phyloP scores from a whole-genome alignment of 148 eudicot genomes.

The Drosera capensis region DNA sequence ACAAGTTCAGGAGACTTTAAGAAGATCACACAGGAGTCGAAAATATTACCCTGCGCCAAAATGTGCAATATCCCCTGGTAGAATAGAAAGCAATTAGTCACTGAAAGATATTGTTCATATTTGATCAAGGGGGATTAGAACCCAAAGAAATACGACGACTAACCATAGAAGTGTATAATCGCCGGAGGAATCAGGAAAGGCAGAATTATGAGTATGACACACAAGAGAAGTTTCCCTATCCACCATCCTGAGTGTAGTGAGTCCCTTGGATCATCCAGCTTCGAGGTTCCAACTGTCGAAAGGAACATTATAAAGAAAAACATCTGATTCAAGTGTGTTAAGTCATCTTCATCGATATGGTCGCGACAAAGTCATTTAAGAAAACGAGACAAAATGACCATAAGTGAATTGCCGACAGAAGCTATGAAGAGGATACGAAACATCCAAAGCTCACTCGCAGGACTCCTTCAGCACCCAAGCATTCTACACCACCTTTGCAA shows the following conservation, averaged over 20 bases:
- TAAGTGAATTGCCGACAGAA: not conserved
- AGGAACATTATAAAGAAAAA: constrained; percentile 68
- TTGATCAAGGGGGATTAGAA: too few species aligned
- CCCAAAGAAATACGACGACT: too few species aligned
- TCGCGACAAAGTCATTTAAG: not conserved
- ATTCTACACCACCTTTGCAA: constrained; percentile 44
- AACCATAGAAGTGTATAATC: constrained; percentile 45
- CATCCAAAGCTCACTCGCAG: constrained; percentile 76
- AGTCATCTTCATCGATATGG: constrained; percentile 10
- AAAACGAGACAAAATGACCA: not conserved
- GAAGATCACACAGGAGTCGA: not conserved
- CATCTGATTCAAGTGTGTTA: constrained; percentile 25
- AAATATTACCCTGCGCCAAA: constrained; percentile 71
- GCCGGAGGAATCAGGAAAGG: constrained; percentile 42
- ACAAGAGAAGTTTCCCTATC: constrained; percentile 34
- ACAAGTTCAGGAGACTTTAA: not conserved
- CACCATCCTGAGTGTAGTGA: constrained; percentile 61
- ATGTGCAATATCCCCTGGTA: constrained; percentile 73
- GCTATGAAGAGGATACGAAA: constrained; percentile 46
- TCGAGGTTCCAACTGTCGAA: constrained; percentile 45
- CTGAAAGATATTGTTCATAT: too few species aligned
- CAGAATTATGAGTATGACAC: constrained; percentile 24
- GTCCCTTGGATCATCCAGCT: constrained; percentile 30
- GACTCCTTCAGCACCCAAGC: constrained; percentile 75
- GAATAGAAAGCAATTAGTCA: too few species aligned